A percentile compares a stretch with the other conserved stretches of the same genome.
Conservation (phyloP, 2,329 filamentous ascomycete species). For the Thielaviopsis punctulata region DNA sequence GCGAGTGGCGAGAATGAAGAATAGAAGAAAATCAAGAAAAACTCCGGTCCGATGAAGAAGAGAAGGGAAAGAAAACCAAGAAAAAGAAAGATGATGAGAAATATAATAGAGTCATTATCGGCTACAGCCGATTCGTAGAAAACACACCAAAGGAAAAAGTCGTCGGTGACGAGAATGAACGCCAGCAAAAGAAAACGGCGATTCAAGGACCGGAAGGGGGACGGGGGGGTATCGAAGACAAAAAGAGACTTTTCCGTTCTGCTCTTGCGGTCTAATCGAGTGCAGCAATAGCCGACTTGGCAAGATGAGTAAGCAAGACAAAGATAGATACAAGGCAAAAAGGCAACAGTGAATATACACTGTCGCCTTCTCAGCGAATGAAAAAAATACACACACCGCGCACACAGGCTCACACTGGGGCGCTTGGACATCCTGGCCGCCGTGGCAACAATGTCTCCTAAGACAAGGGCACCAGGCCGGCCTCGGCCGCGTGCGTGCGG, state of each 20-base stretch:
- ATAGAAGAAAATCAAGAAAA: not conserved
- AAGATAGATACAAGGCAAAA: no score
- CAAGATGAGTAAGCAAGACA: no score
- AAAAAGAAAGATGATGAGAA: not conserved
- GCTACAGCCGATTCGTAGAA: not conserved
- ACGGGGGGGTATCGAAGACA: not conserved
- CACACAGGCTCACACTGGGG: no score
- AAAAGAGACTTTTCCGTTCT: not conserved
- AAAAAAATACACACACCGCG: not conserved
- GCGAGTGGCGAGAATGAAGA: not conserved
- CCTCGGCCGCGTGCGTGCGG: conserved; percentile 15
- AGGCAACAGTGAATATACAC: no score
- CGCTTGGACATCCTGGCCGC: not conserved
- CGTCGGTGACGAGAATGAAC: not conserved
- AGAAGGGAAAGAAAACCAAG: not conserved
- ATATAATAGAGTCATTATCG: not conserved
- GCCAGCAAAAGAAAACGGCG: not conserved
- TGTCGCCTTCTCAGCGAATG: not conserved
- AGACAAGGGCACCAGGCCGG: not conserved
- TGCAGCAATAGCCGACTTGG: not conserved
- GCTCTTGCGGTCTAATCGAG: not conserved
- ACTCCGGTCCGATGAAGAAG: not conserved
- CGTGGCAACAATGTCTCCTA: not conserved
- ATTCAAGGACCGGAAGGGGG: not conserved
- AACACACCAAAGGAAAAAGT: not conserved